Evolutionary conservation across 441 rosid species (phyloP), one percentile per base, ranked within the genome.

Genomic region (Bruguiera hainesii): DNA sequence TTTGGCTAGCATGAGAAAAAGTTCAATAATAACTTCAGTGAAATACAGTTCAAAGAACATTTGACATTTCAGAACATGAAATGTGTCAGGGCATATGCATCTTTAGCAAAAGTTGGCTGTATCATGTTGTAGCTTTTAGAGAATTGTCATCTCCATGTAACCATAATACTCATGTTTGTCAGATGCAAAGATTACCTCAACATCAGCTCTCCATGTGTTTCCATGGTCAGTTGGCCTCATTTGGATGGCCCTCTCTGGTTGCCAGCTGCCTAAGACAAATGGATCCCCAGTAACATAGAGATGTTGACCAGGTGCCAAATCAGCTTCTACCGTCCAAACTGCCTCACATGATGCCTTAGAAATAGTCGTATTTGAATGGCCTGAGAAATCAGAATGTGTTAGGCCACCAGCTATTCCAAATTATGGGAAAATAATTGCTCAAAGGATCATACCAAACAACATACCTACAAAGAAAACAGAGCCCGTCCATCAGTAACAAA

Each of bases 311-410:
- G 84, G 80, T 66, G 75, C 79, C 73, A 94, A 61, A 77, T 91
- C 89, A 59, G 96, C 97, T 85, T 91, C 91, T 20, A 91, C 74
- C 30, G 73, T 83, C 97, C 97, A 94, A 72, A 89, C 83, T 64
- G 89, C 85, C 79, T 85, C 81, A 31, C 87, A 84, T 66, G 69
- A 74, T 71, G 77, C 84, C 76, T 81, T 71, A 25, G 73, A 71
- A 72, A 77, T 56, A 76, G 65, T 60, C 66, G 65, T 60, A 67
- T 63, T 74, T 51, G 84, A 68, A 75, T 78, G 77, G 62, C 88
- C 97, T 94, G 91, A 74, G 63, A 74, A 76, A 70, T 23, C 56
- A 81, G 66, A 79, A 72, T 64, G 69, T 21, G 62, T 63, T 33
- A 74, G 70, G 63, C 64, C 53, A 55, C 76, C 72, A 78, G 65